A percentile compares a stretch with the other conserved stretches of the same genome.
Evolutionary conservation across 352 stramenopile genomes (phyloP).

Genomic region (Phytopythium cucurbitacearum): DNA sequence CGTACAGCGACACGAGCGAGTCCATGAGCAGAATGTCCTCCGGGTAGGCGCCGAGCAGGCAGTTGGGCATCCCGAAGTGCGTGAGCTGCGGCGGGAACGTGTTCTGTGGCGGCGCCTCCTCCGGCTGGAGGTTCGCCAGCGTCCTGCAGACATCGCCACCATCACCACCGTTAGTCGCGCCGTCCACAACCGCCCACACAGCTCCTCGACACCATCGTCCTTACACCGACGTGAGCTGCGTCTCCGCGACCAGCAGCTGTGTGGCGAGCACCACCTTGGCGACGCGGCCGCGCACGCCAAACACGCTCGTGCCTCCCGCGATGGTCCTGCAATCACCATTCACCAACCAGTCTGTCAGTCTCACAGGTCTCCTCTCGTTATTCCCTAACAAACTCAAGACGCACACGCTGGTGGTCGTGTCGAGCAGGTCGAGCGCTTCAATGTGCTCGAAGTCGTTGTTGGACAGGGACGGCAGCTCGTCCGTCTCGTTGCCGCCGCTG

Average conservation of each 20-base stretch:
- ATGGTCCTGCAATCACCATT: constrained; percentile 19
- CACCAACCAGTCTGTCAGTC: not conserved
- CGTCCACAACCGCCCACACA: constrained; percentile 2
- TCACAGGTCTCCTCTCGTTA: not conserved
- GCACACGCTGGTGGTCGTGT: constrained; percentile 18
- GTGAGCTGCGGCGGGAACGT: constrained; percentile 29
- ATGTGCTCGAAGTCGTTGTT: constrained; percentile 34
- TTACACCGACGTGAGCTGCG: constrained; percentile 38
- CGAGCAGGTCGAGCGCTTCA: constrained; percentile 29
- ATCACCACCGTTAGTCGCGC: not conserved
- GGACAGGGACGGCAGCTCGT: constrained; percentile 26
- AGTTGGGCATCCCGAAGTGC: constrained; percentile 60
- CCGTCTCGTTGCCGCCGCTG: constrained; percentile 11
- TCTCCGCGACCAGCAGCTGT: constrained; percentile 24
- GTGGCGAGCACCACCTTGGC: constrained; percentile 26
- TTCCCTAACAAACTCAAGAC: not conserved
- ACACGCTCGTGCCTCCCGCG: constrained; percentile 40
- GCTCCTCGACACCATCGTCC: constrained; percentile 2
- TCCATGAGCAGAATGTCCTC: constrained; percentile 46
- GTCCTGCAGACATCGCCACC: constrained; percentile 12
- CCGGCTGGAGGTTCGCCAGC: constrained; percentile 49
- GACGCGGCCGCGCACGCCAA: constrained; percentile 42
- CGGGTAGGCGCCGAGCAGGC: constrained; percentile 40
- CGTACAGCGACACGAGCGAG: constrained; percentile 42
- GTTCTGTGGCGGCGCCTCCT: constrained; percentile 29